A percentile compares a stretch with the other conserved stretches of the same genome.
Evolutionary conservation across 352 stramenopile species (phyloP).

Genomic region (Phytopythium ostracodes): DNA sequence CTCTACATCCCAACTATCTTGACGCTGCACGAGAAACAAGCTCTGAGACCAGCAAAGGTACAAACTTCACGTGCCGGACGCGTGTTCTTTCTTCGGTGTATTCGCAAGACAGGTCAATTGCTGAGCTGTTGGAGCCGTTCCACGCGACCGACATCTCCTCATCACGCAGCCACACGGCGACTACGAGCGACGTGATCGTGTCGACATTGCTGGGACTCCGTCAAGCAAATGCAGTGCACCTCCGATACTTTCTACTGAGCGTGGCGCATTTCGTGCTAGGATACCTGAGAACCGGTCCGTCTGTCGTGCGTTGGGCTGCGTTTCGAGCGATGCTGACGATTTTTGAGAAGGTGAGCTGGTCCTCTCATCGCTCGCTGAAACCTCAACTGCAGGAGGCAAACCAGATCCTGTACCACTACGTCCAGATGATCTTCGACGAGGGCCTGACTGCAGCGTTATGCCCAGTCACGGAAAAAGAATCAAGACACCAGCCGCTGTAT

Average conservation of each 20-base stretch:
- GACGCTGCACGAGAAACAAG: conserved; percentile 17
- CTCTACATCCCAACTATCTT: conserved; percentile 40
- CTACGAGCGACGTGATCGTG: conserved; percentile 19
- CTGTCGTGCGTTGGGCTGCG: conserved; percentile 40
- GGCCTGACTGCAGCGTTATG: conserved; percentile 10
- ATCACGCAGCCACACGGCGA: too few relatives aligned
- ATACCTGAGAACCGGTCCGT: conserved; percentile 41
- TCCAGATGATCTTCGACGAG: conserved; percentile 58
- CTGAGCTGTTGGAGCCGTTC: conserved; percentile 46
- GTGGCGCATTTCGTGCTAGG: conserved; percentile 42
- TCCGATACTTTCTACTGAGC: conserved; percentile 55
- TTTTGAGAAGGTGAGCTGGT: conserved; percentile 58
- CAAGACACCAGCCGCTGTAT: conserved; percentile 24
- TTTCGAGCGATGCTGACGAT: conserved; percentile 49
- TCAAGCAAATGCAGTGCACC: conserved; percentile 23
- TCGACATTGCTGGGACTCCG: conserved; percentile 27
- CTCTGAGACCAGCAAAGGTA: conserved; percentile 32
- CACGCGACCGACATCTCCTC: conserved; percentile 13
- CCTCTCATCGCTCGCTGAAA: conserved; percentile 29
- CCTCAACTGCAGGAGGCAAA: conserved; percentile 28
- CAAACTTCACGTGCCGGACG: conserved; percentile 31
- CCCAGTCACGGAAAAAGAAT: conserved; percentile 4
- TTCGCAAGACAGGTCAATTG: conserved; percentile 47
- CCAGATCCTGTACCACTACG: conserved; percentile 46
- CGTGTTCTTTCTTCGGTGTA: conserved; percentile 50